A percentile compares a stretch with the other conserved stretches of the same genome.
phyloP scores from a whole-genome alignment of 73 alveolate genomes.

The Paraurostyla sp. region DNA sequence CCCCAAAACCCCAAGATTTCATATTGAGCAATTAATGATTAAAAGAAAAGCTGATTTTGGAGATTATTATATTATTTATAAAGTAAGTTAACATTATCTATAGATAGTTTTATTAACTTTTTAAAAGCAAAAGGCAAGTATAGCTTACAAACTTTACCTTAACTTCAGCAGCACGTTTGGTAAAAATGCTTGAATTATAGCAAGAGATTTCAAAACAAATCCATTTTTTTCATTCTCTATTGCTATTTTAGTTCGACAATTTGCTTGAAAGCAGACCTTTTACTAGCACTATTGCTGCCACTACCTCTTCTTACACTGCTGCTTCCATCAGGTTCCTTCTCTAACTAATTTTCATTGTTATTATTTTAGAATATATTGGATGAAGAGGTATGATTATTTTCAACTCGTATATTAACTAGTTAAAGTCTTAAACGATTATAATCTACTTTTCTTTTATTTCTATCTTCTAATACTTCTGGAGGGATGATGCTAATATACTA shows the following conservation, averaged over 20 bases:
- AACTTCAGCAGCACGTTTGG: no score
- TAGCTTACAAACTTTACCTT: no score
- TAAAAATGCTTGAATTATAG: neutral
- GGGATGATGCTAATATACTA: neutral
- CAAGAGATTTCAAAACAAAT: neutral
- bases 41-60: neutral
- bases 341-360: neutral
- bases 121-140: no score
- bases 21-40: no score
- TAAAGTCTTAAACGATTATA: neutral
- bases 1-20: constrained; percentile 31
- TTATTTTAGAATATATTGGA: no score
- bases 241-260: constrained; percentile 8
- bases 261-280: neutral
- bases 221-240: neutral
- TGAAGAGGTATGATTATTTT: no score
- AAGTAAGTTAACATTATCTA: neutral
- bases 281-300: neutral
- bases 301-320: neutral
- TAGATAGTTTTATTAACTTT: neutral
- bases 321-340: neutral
- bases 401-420: neutral
- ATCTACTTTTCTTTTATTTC: constrained; percentile 18
- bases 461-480: neutral
- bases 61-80: neutral